Percentiles rank a stretch among this genome's conserved stretches.
Conservation (phyloP, 1,284 basidiomycete genomes). For the Austroboletus novae-zelandiae region DNA sequence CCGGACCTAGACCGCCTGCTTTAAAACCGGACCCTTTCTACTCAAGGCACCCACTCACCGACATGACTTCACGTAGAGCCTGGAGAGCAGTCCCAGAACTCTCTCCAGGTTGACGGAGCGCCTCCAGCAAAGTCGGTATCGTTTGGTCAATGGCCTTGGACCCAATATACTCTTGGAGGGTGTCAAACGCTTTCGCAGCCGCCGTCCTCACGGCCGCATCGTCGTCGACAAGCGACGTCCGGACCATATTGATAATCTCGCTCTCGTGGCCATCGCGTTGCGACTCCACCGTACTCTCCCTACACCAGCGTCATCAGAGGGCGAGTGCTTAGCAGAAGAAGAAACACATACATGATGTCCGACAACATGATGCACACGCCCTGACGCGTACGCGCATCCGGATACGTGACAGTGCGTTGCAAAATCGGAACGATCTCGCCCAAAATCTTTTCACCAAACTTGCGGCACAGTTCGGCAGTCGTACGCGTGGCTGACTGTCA, state of each 20-base stretch:
- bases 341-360: constrained; percentile 73
- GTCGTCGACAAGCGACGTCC: constrained; percentile 85
- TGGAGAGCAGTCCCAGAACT: constrained; percentile 93
- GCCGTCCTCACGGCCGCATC: constrained; percentile 87
- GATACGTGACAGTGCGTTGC: constrained; percentile 66
- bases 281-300: constrained; percentile 80
- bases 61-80: constrained; percentile 94
- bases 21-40: background rate
- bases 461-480: constrained; percentile 87
- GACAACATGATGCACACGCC: constrained; percentile 88
- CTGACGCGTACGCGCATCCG: constrained; percentile 75
- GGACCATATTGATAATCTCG: constrained; percentile 85
- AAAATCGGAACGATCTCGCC: constrained; percentile 83
- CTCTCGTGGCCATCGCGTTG: constrained; percentile 92
- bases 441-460: constrained; percentile 93
- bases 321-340: background rate
- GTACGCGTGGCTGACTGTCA: constrained; percentile 81
- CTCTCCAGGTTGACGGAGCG: constrained; percentile 87
- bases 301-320: constrained; percentile 30
- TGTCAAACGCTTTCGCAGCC: constrained; percentile 93
- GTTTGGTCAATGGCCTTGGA: constrained; percentile 94
- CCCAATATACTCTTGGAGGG: constrained; percentile 88
- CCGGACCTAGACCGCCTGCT: constrained; percentile 57
- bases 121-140: constrained; percentile 92
- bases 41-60: constrained; percentile 50